Base-by-base conservation (phyloP, 192 early-diverging fungal species). In the Linnemannia hyalina region DNA sequence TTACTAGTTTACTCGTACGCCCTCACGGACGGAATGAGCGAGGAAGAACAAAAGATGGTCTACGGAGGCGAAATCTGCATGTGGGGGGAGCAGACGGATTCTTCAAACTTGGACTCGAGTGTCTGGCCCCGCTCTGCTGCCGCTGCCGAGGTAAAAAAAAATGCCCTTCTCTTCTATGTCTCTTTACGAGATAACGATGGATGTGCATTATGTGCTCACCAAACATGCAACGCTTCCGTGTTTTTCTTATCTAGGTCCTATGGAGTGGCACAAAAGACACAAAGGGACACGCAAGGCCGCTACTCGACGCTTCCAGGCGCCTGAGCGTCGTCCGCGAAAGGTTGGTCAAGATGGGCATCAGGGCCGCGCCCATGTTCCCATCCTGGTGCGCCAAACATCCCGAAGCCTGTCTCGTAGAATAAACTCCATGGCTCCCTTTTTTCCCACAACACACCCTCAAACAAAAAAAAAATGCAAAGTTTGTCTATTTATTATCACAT, bases 111-210 rank as follows among this genome's bases (percentile, higher is more conserved):
- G 23, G 94, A 96, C 87, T 81, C 84, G 18, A 89, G 89, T 26
- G 77, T 96, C 41, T 96, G 96, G 95, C 96, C 96, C 23, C 92
- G 96, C 4, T 79, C 93, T 47, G 89, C 94, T 11, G 94, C 94
- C 0, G 92, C 92, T 54, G 96, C 96, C 3, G 96, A 96, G 88
- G 82, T 80, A 80, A 74, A 68, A 16, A 44, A 44, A 46, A 46
- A 46, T 40, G 38, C 38, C 38, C 3, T 3, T 40, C 6, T 40
- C 38, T 5, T 40, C 38, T 40, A 40, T 40, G 38, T 40, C 3
- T 40, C 38, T 40, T 5, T 40, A 40, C 38, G 4, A 35, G 22
- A 52, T 32, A 55, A 20, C 2, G 20, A 75, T 52, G 7, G 38
- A 44, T 4, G 11, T 23, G 70, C 3, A 10, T 18, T 13, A 32